These are phyloP conservation scores for Citrus medica DNA, from an alignment of 345 rosid species.

Conservation along the genomic window DNA sequence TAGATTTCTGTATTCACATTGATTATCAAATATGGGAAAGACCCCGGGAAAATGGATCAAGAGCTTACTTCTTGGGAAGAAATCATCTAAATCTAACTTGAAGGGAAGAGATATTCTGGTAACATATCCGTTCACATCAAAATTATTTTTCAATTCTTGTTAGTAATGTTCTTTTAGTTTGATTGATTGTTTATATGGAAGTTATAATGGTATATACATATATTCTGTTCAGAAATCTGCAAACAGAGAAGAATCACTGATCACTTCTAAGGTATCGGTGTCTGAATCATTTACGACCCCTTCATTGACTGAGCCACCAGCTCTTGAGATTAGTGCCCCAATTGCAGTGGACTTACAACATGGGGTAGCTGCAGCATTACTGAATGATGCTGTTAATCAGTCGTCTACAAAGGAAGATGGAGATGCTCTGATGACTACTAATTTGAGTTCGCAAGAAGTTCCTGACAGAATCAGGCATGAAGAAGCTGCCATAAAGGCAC, in stretches of 20 bases:
- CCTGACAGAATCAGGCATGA: constrained; percentile 43
- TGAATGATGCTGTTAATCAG: constrained; percentile 21
- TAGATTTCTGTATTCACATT: constrained; percentile 18
- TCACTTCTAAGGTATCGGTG: constrained; percentile 39
- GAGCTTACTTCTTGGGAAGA: constrained; percentile 62
- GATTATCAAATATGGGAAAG: constrained; percentile 52
- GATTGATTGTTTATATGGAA: background rate
- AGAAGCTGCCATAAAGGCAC: constrained; percentile 59
- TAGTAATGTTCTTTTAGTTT: background rate
- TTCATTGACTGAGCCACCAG: constrained; percentile 29
- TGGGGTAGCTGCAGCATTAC: constrained; percentile 23
- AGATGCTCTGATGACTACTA: background rate
- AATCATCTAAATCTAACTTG: constrained; percentile 54
- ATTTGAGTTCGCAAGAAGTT: constrained; percentile 33
- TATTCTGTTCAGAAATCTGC: constrained; percentile 43
- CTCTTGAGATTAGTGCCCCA: constrained; percentile 24
- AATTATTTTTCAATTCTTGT: background rate
- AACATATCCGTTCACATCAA: constrained; percentile 9
- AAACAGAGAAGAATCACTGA: constrained; percentile 44
- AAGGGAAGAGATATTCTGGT: constrained; percentile 51
- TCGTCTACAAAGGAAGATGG: constrained; percentile 18
- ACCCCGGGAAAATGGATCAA: constrained; percentile 83
- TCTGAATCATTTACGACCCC: constrained; percentile 29
- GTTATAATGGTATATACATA: constrained; percentile 8
- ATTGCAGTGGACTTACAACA: constrained; percentile 25